A percentile compares a stretch with the other conserved stretches of the same genome.
These are phyloP conservation scores for Eucalyptus grandis DNA, from an alignment of 345 rosid genomes.

Conservation along the genomic window DNA sequence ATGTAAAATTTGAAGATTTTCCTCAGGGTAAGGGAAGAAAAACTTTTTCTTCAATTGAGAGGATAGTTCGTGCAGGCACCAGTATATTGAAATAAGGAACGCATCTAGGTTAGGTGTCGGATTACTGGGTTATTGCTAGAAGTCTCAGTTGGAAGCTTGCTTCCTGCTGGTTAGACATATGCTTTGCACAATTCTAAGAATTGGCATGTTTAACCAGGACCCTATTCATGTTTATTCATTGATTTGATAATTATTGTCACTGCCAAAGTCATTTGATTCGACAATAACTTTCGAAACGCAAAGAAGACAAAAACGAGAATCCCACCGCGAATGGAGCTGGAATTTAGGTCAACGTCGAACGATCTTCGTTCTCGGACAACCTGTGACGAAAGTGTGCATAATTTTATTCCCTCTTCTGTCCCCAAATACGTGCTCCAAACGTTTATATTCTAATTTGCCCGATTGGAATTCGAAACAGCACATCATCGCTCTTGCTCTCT, in stretches of 20 bases:
- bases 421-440: neutral
- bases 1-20: too few species aligned
- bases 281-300: neutral
- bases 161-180: rapidly evolving
- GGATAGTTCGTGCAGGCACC: too few species aligned
- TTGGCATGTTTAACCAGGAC: rapidly evolving
- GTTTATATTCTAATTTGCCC: neutral
- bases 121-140: neutral
- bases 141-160: too few species aligned
- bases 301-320: neutral
- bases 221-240: neutral
- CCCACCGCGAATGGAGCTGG: neutral
- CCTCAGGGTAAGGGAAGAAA: too few species aligned
- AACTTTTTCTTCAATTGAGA: too few species aligned
- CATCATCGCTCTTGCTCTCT: neutral
- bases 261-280: neutral
- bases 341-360: neutral
- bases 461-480: neutral
- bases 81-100: too few species aligned
- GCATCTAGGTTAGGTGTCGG: too few species aligned
- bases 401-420: neutral
- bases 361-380: neutral
- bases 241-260: neutral
- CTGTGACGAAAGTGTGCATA: neutral
- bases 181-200: too few species aligned